Conservation (phyloP, 139 green algal genomes). For the Micractinium sp. region DNA sequence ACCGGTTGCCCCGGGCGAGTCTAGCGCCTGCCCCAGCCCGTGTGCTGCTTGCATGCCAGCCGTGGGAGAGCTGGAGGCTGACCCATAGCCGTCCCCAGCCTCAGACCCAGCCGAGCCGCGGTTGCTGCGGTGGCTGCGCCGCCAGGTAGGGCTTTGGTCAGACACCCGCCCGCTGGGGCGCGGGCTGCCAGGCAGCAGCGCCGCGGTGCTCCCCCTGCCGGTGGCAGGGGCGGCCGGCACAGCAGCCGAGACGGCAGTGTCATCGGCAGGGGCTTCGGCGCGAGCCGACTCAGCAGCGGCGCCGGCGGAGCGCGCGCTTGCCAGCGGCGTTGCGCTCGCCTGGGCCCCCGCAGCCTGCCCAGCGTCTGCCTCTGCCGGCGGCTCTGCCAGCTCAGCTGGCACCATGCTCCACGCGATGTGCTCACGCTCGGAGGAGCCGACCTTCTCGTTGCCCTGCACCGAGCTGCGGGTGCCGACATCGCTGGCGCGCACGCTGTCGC, state of each 20-base stretch:
- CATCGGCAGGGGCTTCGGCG: too few relatives aligned
- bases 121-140: not conserved
- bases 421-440: too few relatives aligned
- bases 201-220: not conserved
- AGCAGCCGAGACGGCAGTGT: too few relatives aligned
- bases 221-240: not conserved
- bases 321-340: too few relatives aligned
- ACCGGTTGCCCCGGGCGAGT: not conserved
- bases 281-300: not conserved
- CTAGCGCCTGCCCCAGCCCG: not conserved
- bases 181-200: constrained; percentile 18
- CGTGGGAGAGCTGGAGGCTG: not conserved
- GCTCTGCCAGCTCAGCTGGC: not conserved
- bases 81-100: not conserved
- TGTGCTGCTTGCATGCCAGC: not conserved
- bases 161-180: not conserved
- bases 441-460: too few relatives aligned
- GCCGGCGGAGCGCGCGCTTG: not conserved
- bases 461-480: not conserved
- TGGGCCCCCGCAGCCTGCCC: too few relatives aligned
- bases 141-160: not conserved
- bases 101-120: not conserved
- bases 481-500: not conserved
- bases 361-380: not conserved
- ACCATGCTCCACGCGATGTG: too few relatives aligned